These are phyloP conservation scores for Ophiostoma quercus DNA, from an alignment of 2,329 filamentous ascomycete species.

Conservation along the genomic window DNA sequence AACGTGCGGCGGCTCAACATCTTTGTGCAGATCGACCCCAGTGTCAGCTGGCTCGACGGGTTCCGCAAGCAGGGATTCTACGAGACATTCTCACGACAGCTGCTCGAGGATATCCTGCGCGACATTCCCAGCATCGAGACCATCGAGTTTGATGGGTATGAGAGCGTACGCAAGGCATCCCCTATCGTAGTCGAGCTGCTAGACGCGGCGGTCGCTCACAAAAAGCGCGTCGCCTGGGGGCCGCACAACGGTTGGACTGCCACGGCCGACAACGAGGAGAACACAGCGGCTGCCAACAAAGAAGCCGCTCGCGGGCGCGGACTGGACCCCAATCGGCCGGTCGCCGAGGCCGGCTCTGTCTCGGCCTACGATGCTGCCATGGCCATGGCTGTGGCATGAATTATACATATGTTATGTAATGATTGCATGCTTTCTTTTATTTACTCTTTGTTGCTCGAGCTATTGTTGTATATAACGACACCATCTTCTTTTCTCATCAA, in stretches of 20 bases:
- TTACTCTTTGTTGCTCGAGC: no score
- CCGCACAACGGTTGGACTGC: constrained; percentile 58
- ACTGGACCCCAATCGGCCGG: background rate
- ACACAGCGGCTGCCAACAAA: background rate
- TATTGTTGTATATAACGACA: background rate
- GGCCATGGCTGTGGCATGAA: constrained; percentile 8
- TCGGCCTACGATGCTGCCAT: constrained; percentile 10
- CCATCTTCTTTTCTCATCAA: background rate
- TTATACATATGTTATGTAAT: background rate
- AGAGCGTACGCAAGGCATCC: constrained; percentile 59
- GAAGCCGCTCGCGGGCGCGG: background rate
- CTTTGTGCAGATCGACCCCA: constrained; percentile 69
- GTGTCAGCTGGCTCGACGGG: constrained; percentile 60
- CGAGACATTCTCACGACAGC: constrained; percentile 56
- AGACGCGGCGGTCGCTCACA: constrained; percentile 44
- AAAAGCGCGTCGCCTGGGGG: constrained; percentile 60
- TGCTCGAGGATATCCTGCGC: constrained; percentile 54
- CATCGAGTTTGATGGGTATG: constrained; percentile 66
- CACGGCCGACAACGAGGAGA: constrained; percentile 18
- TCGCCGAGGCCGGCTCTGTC: background rate
- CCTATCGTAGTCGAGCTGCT: constrained; percentile 60
- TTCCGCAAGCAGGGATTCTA: constrained; percentile 67
- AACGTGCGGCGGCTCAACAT: constrained; percentile 57
- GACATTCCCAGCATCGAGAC: constrained; percentile 51
- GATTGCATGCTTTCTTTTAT: background rate